Conservation (phyloP, 495 filamentous ascomycete species). For the Daldinia childiae region DNA sequence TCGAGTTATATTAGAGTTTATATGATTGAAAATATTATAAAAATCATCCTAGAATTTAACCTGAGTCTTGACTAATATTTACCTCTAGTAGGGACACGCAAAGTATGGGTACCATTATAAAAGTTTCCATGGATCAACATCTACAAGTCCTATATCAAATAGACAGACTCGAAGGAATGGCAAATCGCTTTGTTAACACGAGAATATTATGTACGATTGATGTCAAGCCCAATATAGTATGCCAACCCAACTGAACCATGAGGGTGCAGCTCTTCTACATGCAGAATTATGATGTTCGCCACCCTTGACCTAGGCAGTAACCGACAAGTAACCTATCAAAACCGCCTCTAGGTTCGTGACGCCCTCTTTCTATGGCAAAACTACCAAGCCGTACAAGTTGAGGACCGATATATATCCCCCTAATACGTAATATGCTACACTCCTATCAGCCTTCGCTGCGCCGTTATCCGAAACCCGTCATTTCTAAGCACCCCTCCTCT, state of each 20-base stretch:
- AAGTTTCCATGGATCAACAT: background rate
- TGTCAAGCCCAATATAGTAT: conserved; percentile 44
- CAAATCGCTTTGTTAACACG: conserved; percentile 12
- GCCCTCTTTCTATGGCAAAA: conserved; percentile 36
- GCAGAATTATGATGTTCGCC: conserved; percentile 28
- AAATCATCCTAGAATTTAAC: background rate
- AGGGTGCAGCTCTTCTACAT: conserved; percentile 41
- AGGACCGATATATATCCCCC: conserved; percentile 15
- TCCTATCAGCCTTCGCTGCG: conserved; percentile 22
- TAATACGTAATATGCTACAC: conserved; percentile 24
- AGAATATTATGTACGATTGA: conserved; percentile 47
- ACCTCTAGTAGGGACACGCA: background rate
- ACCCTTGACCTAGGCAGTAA: conserved; percentile 26
- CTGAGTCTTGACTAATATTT: no score
- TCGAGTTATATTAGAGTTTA: background rate
- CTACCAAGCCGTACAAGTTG: conserved; percentile 20
- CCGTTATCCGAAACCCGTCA: conserved; percentile 20
- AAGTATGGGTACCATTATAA: background rate
- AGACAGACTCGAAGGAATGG: background rate
- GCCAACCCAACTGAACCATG: conserved; percentile 27
- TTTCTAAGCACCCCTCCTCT: conserved; percentile 17
- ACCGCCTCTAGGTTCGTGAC: conserved; percentile 27
- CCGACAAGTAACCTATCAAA: conserved; percentile 34
- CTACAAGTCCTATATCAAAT: background rate
- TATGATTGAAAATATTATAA: background rate